These are phyloP conservation scores for Acorus gramineus DNA, from an alignment of 106 monocot species.

Conservation along the genomic window DNA sequence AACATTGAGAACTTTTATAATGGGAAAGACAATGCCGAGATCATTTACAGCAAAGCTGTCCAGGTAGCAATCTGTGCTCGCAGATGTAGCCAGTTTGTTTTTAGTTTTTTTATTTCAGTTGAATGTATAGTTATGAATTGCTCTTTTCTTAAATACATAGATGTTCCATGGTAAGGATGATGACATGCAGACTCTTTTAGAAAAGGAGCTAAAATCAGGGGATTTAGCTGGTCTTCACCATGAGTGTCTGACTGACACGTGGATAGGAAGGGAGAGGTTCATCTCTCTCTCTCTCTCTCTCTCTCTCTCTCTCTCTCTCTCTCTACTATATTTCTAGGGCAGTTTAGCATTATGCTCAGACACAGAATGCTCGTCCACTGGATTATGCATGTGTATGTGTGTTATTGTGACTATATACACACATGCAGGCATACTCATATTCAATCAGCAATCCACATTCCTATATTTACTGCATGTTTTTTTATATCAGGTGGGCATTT, in stretches of 20 bases:
- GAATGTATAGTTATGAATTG: no score
- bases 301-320: no score
- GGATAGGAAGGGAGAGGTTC: constrained; percentile 85
- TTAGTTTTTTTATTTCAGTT: no score
- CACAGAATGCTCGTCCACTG: no score
- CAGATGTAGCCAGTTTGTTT: no score
- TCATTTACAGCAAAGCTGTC: constrained; percentile 56
- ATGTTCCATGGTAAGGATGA: constrained; percentile 61
- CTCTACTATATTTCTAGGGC: no score
- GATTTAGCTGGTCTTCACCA: constrained; percentile 60
- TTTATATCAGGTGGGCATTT: constrained; percentile 80
- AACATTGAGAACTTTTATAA: constrained; percentile 38
- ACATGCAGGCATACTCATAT: no score
- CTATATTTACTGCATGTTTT: constrained; percentile 2
- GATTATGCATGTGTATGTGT: no score
- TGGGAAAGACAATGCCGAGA: constrained; percentile 51
- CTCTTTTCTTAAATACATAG: no score
- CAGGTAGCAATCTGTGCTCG: constrained; percentile 48
- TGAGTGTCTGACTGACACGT: constrained; percentile 89
- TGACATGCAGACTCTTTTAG: constrained; percentile 42
- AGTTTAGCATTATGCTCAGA: no score
- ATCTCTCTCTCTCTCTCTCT: background rate
- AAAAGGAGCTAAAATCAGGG: constrained; percentile 61
- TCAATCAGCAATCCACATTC: no score
- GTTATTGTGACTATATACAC: no score